These are phyloP conservation scores for Aspergillus sp. DNA, from an alignment of 2,329 filamentous ascomycete genomes.

Conservation along the genomic window DNA sequence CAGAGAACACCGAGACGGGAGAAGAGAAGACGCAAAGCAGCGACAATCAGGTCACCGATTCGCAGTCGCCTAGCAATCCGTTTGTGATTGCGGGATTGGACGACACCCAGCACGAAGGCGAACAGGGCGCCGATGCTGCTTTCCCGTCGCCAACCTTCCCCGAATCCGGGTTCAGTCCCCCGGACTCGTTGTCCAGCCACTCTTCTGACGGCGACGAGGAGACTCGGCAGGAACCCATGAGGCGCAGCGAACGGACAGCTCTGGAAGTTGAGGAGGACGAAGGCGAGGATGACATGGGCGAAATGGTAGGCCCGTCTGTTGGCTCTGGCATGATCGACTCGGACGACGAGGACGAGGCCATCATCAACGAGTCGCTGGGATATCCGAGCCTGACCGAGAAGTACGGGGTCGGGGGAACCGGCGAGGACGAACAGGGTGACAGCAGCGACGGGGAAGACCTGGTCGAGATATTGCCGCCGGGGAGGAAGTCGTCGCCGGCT, in stretches of 20 bases:
- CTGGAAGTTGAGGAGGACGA: conserved; percentile 53
- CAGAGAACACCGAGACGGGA: conserved; percentile 30
- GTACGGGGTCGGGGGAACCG: conserved; percentile 23
- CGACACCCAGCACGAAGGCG: conserved; percentile 19
- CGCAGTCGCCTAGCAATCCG: conserved; percentile 27
- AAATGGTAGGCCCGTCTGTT: conserved; percentile 35
- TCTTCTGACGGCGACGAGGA: conserved; percentile 35
- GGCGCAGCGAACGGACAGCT: conserved; percentile 42
- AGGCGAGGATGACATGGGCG: conserved; percentile 42
- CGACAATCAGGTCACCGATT: conserved; percentile 12
- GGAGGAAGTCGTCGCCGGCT: conserved; percentile 19
- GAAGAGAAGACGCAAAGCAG: conserved; percentile 16
- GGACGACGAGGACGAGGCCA: conserved; percentile 45
- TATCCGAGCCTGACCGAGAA: conserved; percentile 51
- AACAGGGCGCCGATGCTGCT: conserved; percentile 15
- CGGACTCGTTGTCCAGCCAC: conserved; percentile 30
- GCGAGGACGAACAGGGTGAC: conserved; percentile 36
- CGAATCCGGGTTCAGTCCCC: conserved; percentile 30
- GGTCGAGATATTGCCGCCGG: conserved; percentile 38
- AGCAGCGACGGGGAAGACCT: conserved; percentile 35
- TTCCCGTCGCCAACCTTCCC: conserved; percentile 28
- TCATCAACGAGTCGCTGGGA: conserved; percentile 56
- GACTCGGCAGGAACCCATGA: conserved; percentile 21
- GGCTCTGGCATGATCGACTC: conserved; percentile 41
- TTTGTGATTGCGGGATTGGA: conserved; percentile 31